These are phyloP conservation scores for Lunularia cruciata DNA, from an alignment of 225 moss, liverwort and hornwort genomes.

Conservation along the genomic window DNA sequence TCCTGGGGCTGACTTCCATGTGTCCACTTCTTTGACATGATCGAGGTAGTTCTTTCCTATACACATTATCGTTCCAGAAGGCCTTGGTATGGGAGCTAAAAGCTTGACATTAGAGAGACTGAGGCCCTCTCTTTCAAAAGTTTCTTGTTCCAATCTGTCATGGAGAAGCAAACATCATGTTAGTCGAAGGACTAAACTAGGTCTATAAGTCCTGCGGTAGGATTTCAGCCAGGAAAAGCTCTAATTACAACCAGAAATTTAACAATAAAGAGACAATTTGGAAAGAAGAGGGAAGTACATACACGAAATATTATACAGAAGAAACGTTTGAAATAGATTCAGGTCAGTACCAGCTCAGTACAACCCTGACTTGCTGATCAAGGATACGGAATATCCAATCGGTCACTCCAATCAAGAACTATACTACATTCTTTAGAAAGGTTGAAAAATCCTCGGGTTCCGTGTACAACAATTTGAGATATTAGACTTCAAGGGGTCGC, in stretches of 20 bases:
- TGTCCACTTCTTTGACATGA: slow-evolving; percentile 94
- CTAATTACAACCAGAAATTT: not conserved
- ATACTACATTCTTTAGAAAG: not conserved
- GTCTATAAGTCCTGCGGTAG: not conserved
- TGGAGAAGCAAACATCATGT: not conserved
- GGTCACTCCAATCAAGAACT: not conserved
- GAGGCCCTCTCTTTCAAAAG: slow-evolving; percentile 54
- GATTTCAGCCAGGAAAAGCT: too few relatives aligned
- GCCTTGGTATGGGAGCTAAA: slow-evolving; percentile 81
- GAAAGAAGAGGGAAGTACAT: not conserved
- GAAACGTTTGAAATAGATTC: not conserved
- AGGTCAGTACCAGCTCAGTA: not conserved
- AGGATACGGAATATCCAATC: not conserved
- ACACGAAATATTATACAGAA: not conserved
- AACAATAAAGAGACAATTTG: not conserved
- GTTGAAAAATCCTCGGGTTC: too few relatives aligned
- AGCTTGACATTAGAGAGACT: slow-evolving; percentile 55
- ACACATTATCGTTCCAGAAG: slow-evolving; percentile 83
- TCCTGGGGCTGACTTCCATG: slow-evolving; percentile 65
- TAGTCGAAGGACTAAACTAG: not conserved
- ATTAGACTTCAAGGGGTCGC: too few relatives aligned
- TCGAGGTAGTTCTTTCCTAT: slow-evolving; percentile 93
- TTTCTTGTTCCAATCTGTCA: slow-evolving; percentile 46
- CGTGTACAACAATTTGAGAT: too few relatives aligned
- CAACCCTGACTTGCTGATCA: not conserved